These are phyloP conservation scores for Pichia sp. DNA, from an alignment of 1,139 yeast genomes.

Conservation along the genomic window DNA sequence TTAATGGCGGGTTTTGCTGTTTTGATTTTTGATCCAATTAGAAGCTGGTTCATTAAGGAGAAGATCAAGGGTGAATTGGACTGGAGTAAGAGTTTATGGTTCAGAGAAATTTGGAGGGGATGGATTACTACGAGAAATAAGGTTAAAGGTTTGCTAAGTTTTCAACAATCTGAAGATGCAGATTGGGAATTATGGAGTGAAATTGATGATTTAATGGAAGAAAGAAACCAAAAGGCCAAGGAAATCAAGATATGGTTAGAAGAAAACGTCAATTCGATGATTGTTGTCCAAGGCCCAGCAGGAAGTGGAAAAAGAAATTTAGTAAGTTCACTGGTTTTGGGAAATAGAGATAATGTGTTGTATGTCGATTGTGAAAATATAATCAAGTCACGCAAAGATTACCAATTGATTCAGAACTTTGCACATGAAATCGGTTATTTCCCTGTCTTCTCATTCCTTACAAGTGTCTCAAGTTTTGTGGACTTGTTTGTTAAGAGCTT, in stretches of 20 bases:
- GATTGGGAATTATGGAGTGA: conserved; percentile 27
- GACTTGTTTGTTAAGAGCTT: conserved; percentile 87
- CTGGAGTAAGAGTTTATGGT: conserved; percentile 28
- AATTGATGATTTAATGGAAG: conserved; percentile 58
- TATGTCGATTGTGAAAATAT: conserved; percentile 75
- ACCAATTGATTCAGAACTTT: conserved; percentile 59
- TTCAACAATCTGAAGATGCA: conserved; percentile 32
- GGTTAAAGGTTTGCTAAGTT: conserved; percentile 37
- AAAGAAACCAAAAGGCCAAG: conserved; percentile 61
- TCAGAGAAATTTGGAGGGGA: conserved; percentile 29
- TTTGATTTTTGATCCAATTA: conserved; percentile 83
- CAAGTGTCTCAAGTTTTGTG: conserved; percentile 68
- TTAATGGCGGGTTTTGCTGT: conserved; percentile 75
- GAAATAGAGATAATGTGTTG: conserved; percentile 54
- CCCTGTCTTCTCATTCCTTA: conserved; percentile 93
- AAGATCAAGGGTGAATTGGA: conserved; percentile 58
- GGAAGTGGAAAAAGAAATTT: conserved; percentile 90
- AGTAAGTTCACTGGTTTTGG: conserved; percentile 65
- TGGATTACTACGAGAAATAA: conserved; percentile 38
- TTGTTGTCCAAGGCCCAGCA: conserved; percentile 85
- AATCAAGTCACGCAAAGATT: conserved; percentile 69
- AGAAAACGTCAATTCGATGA: conserved; percentile 80
- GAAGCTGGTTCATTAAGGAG: conserved; percentile 73
- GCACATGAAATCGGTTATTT: conserved; percentile 82
- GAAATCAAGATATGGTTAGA: conserved; percentile 72